These are phyloP conservation scores for Wickerhamomyces chambardii DNA, from an alignment of 805 yeast species.

Conservation along the genomic window DNA sequence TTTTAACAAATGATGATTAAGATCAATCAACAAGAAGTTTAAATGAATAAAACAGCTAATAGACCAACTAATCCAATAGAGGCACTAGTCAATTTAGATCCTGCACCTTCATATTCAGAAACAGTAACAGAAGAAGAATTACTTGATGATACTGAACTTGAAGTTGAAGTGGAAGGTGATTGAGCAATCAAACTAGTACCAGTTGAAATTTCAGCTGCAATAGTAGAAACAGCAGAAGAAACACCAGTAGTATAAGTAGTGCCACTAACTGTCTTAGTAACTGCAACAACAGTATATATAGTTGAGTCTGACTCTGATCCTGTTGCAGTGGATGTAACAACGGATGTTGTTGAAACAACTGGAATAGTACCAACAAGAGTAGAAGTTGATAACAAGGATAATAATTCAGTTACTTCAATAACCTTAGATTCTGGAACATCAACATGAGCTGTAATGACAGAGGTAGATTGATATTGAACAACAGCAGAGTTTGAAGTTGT, in stretches of 20 bases:
- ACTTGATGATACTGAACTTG: neutral
- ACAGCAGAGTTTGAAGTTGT: neutral
- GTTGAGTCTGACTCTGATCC: neutral
- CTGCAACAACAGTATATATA: neutral
- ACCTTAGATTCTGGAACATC: neutral
- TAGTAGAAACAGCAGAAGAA: neutral
- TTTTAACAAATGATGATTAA: too few relatives aligned
- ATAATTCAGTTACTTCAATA: neutral
- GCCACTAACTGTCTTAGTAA: slow-evolving; percentile 1
- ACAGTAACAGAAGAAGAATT: too few relatives aligned
- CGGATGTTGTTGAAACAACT: neutral
- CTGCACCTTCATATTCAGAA: too few relatives aligned
- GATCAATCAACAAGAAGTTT: too few relatives aligned
- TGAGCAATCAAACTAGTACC: neutral
- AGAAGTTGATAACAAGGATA: neutral
- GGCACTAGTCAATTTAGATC: too few relatives aligned
- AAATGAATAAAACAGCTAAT: too few relatives aligned
- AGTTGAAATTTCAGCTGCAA: slow-evolving; percentile 1
- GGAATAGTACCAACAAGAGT: too few relatives aligned
- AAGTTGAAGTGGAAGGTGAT: neutral
- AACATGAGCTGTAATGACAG: neutral
- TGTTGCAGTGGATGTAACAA: neutral
- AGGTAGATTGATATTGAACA: neutral
- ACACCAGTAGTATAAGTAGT: neutral
- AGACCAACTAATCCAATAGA: too few relatives aligned